Evolutionary conservation across 2,329 filamentous ascomycete genomes (phyloP).

Genomic region (Aspergillus sp.): DNA sequence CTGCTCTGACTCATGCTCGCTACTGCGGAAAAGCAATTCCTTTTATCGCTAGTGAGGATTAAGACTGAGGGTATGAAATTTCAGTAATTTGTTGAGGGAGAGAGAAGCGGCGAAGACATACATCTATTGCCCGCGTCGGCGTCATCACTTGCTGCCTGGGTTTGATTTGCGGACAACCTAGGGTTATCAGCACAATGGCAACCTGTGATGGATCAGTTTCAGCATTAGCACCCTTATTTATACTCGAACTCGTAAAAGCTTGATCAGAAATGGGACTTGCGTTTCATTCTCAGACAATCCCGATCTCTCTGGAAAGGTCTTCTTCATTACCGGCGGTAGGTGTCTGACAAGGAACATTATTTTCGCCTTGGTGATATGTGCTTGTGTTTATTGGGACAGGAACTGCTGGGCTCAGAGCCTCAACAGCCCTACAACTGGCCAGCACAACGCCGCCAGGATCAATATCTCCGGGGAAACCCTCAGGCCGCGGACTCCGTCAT

Average conservation of each 20-base stretch:
- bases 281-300: slow-evolving; percentile 36
- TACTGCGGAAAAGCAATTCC: too few species aligned
- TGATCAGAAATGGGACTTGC: neutral
- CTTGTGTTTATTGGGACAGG: slow-evolving; percentile 11
- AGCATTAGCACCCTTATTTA: neutral
- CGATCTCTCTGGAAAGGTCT: slow-evolving; percentile 45
- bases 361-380: neutral
- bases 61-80: neutral
- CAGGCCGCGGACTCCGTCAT: slow-evolving; percentile 40
- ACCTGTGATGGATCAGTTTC: neutral
- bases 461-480: slow-evolving; percentile 42
- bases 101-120: neutral
- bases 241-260: neutral
- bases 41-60: neutral
- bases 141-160: neutral
- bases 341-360: neutral
- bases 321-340: slow-evolving; percentile 55
- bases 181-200: neutral
- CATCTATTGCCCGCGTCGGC: neutral
- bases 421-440: slow-evolving; percentile 44
- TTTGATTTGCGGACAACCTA: neutral
- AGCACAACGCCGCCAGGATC: slow-evolving; percentile 44
- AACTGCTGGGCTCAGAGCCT: slow-evolving; percentile 50
- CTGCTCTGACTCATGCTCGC: too few species aligned
- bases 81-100: neutral